A percentile compares a stretch with the other conserved stretches of the same genome.
Evolutionary conservation across 2,329 filamentous ascomycete species (phyloP).

Genomic region (Eurotiales sp.): DNA sequence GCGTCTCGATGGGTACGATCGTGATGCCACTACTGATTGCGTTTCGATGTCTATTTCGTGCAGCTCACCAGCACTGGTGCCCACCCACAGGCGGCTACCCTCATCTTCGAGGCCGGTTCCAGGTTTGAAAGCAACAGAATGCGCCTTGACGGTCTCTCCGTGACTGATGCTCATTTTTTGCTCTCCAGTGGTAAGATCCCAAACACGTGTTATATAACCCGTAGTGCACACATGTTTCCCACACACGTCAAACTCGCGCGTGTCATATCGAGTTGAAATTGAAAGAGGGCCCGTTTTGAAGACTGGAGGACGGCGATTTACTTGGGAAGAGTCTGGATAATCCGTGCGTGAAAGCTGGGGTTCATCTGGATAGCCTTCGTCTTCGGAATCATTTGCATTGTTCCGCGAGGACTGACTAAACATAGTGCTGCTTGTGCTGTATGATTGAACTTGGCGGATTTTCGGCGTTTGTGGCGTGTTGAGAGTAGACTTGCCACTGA

Average conservation of each 20-base stretch:
- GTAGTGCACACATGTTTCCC: slow-evolving; percentile 84
- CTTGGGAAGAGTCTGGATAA: slow-evolving; percentile 79
- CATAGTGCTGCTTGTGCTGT: slow-evolving; percentile 20
- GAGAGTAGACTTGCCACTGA: slow-evolving; percentile 17
- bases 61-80: slow-evolving; percentile 82
- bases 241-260: slow-evolving; percentile 79
- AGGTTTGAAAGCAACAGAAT: slow-evolving; percentile 81
- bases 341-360: slow-evolving; percentile 54
- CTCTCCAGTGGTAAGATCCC: slow-evolving; percentile 80
- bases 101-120: slow-evolving; percentile 73
- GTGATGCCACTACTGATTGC: slow-evolving; percentile 66
- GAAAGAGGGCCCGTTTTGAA: slow-evolving; percentile 69
- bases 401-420: slow-evolving; percentile 4
- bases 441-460: slow-evolving; percentile 22
- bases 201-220: slow-evolving; percentile 81
- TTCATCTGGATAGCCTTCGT: slow-evolving; percentile 47
- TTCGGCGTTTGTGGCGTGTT: slow-evolving; percentile 16
- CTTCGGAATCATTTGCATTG: slow-evolving; percentile 47
- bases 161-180: slow-evolving; percentile 76
- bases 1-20: slow-evolving; percentile 69
- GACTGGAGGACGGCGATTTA: slow-evolving; percentile 77
- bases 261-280: slow-evolving; percentile 82
- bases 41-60: slow-evolving; percentile 80
- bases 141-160: slow-evolving; percentile 78
- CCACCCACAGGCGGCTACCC: slow-evolving; percentile 80